Evolutionary conservation across 306 rosid species (phyloP), one percentile per base, ranked within the genome.

Genomic region (Comarum palustre): DNA sequence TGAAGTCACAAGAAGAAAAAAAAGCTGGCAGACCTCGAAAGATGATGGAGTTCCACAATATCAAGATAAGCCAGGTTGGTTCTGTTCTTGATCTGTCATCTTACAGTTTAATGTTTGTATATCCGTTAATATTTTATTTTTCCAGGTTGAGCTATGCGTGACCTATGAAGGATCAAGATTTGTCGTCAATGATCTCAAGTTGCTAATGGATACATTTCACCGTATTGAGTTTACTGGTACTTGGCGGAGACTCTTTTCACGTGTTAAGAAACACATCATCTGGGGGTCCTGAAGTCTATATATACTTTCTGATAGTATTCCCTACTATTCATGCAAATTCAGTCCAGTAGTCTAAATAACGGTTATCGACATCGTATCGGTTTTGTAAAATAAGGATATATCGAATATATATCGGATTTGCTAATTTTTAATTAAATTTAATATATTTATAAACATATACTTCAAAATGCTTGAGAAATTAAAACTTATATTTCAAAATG

Each of bases 21-120:
- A 87, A 91, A 86, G 79, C 97, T 32, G 43, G 24, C 69, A 88
- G 96, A 84, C 99, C 97, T 29, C 85, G 90, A 62, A 95, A 90
- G 83, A 77, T 91, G 99, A 95, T 86, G 96, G 99, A 95, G 89
- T 95, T 95, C 74, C 93, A 90, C 83, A 87, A 90, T 82, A 91
- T 95, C 83, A 95, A 90, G 89, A 95, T 95, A 62, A 95, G 99
- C 71, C 99, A 91, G 99, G 99, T 95, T 73, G 75, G 88, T 85
- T 47, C 50, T 34, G 55, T 82, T 76, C 71, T 42, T 41, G 71
- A n/a, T 34, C 61, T 15, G 8, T 58, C 14, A 55, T 25, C 48
- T 74, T 54, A 19, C 34, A 7, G 52, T 41, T 20, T 59, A 68
- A 60, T 71, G 63, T 67, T 17, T 62, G 77, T 38, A 54, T 82